A percentile compares a stretch with the other conserved stretches of the same genome.
phyloP scores from a whole-genome alignment of 148 eudicot species.

The Drosera capensis region DNA sequence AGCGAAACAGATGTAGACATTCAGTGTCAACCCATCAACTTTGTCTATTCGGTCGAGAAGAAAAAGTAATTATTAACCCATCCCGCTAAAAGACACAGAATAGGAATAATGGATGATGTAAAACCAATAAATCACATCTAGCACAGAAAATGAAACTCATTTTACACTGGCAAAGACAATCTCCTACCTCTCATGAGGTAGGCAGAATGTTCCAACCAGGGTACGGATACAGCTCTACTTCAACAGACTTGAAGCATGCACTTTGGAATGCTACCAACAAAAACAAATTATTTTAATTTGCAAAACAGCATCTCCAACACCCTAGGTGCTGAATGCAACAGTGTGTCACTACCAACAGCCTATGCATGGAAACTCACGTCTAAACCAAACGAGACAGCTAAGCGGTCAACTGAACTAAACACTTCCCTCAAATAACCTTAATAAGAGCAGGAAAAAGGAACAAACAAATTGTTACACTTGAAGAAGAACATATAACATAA shows the following conservation, averaged over 20 bases:
- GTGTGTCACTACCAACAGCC: too few species aligned
- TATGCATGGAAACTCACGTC: too few species aligned
- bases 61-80: neutral
- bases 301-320: constrained; percentile 10
- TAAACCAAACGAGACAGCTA: too few species aligned
- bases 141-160: neutral
- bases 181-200: constrained; percentile 51
- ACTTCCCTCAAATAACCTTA: too few species aligned
- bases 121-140: neutral
- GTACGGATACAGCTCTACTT: constrained; percentile 25
- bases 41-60: neutral
- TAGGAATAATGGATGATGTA: neutral
- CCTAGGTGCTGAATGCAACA: too few species aligned
- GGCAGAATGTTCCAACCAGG: constrained; percentile 51
- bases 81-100: neutral
- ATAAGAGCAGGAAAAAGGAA: too few species aligned
- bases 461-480: too few species aligned
- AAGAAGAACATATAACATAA: too few species aligned
- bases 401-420: too few species aligned
- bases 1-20: neutral
- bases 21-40: neutral
- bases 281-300: constrained; percentile 18
- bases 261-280: constrained; percentile 32
- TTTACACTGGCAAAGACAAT: constrained; percentile 9
- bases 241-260: constrained; percentile 28